Evolutionary conservation across 768 basidiomycete species (phyloP).

Genomic region (Boletellus emodensis): DNA sequence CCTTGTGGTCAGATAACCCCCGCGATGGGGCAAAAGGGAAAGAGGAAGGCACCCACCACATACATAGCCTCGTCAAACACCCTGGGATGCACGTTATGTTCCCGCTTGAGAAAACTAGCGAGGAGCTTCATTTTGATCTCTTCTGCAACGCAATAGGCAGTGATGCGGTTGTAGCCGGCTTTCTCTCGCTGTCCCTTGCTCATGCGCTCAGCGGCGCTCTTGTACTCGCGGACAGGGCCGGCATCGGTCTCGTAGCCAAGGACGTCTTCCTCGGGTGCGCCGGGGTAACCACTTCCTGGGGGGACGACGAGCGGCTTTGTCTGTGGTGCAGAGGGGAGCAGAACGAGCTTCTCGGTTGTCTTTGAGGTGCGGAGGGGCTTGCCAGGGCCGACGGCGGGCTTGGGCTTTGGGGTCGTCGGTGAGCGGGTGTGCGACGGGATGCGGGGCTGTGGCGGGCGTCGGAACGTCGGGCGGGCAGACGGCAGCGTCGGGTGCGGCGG

Average conservation of each 20-base stretch:
- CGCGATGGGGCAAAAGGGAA: background rate
- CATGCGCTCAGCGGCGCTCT: conserved; percentile 88
- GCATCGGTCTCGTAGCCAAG: conserved; percentile 65
- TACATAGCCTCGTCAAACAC: conserved; percentile 94
- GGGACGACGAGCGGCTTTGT: conserved; percentile 56
- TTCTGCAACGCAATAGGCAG: conserved; percentile 88
- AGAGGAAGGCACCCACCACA: conserved; percentile 53
- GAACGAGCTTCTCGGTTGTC: conserved; percentile 85
- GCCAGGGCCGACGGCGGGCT: conserved; percentile 20
- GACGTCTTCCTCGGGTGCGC: conserved; percentile 39
- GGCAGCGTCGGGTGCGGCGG: conserved; percentile 24
- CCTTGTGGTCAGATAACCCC: background rate
- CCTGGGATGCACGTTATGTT: conserved; percentile 85
- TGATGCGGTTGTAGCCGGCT: conserved; percentile 76
- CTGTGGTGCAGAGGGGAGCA: conserved; percentile 87
- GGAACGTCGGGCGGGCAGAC: conserved; percentile 17
- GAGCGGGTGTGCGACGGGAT: conserved; percentile 16
- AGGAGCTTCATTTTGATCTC: conserved; percentile 80
- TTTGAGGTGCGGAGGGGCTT: conserved; percentile 82
- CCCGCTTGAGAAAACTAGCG: conserved; percentile 82
- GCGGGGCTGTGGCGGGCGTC: conserved; percentile 23
- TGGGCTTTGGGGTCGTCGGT: conserved; percentile 14
- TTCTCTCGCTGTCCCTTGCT: conserved; percentile 77
- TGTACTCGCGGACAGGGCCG: conserved; percentile 63
- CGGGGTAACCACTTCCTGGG: conserved; percentile 12